Evolutionary conservation across 2,329 filamentous ascomycete genomes (phyloP), one percentile per base, ranked within the genome.

Genomic region (Sporothrix variecibatus): DNA sequence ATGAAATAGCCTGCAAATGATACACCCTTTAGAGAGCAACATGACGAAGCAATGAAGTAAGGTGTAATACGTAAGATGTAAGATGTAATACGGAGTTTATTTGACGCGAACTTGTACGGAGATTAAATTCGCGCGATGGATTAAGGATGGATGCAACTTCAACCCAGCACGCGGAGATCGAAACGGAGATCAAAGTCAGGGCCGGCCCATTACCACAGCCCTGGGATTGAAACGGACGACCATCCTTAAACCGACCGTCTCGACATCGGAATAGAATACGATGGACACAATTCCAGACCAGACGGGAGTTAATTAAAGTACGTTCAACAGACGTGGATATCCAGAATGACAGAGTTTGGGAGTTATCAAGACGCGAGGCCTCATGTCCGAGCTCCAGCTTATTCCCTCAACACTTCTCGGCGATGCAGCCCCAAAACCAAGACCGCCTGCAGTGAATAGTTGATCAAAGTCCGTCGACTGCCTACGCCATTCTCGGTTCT

Each of bases 1-100:
- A 9, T 34, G n/a, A 28, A 46, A 46, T 69, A 69, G 67, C 67
- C 67, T 23, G 17, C 46, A 69, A 69, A 69, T 69, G 67, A 67
- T 67, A 67, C 62, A 67, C 38, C 38, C 38, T 46, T 67, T 46
- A 31, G 38, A 67, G 62, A n/a, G 38, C 7, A 20, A 26, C 7
- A n/a, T 49, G 15, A 49, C 28, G 23, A 12, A 56, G 23, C 7
- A 28, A 12, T 11, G 9, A 56, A 56, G n/a, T 34, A 34, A 3
- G 34, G 8, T 34, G 34, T 34, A 34, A 34, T 8, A 3, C 8
- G 34, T 34, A 34, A 34, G 34, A 34, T 34, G 34, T 34, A 60
- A 3, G 28, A 38, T 1, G 5, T n/a, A 9, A 23, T 5, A 23
- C 31, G 58, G 58, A 46, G 23, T 28, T 46, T 17, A 26, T 15